Evolutionary conservation across 331 rosid genomes (phyloP).

Genomic region (Quercus phellos): DNA sequence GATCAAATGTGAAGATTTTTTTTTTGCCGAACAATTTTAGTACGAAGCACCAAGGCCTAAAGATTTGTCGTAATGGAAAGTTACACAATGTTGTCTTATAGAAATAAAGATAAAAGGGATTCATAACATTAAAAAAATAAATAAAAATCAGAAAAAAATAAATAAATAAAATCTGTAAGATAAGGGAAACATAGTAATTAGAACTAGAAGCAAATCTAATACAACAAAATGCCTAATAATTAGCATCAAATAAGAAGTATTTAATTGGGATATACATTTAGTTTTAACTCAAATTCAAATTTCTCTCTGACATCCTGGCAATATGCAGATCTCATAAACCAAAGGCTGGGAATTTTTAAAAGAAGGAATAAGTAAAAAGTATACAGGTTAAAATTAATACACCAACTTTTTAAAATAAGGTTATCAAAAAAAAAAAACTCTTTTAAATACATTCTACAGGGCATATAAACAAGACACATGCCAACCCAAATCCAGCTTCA

Average conservation of each 20-base stretch:
- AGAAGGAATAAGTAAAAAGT: not conserved
- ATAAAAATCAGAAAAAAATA: no score
- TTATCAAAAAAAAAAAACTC: no score
- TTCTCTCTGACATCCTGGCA: not conserved
- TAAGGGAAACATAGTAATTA: not conserved
- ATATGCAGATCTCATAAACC: not conserved
- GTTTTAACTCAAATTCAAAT: not conserved
- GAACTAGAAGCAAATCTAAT: no score
- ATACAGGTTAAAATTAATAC: not conserved
- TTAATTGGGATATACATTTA: not conserved
- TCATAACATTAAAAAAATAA: no score
- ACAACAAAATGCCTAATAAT: no score
- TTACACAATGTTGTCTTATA: not conserved
- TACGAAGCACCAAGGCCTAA: not conserved
- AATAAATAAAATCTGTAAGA: no score
- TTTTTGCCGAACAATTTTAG: no score
- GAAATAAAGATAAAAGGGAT: not conserved
- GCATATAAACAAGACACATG: not conserved
- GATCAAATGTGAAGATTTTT: not conserved
- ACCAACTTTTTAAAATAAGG: not conserved
- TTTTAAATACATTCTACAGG: not conserved
- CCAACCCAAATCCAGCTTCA: not conserved
- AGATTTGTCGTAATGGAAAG: not conserved
- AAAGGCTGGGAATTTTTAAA: not conserved
- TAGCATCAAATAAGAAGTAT: not conserved